Evolutionary conservation across 768 basidiomycete species (phyloP).

Genomic region (Terana coerulea): DNA sequence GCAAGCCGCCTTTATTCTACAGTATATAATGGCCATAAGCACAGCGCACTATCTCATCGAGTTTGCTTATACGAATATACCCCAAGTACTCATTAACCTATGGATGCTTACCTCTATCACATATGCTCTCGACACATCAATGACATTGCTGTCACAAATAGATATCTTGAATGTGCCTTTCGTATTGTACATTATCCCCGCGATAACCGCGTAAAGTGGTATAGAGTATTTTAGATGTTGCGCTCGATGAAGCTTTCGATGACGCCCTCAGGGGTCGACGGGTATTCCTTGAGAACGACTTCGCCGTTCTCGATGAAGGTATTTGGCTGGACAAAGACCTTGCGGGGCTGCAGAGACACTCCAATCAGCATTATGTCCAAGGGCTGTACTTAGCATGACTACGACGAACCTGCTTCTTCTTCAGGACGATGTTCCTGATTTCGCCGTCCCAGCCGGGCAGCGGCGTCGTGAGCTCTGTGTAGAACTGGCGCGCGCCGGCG

Average conservation of each 20-base stretch:
- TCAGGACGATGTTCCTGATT: slow-evolving; percentile 72
- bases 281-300: slow-evolving; percentile 77
- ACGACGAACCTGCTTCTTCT: slow-evolving; percentile 66
- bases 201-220: too few species aligned
- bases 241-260: slow-evolving; percentile 84
- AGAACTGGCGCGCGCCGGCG: slow-evolving; percentile 72
- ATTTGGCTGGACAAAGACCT: slow-evolving; percentile 83
- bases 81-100: too few species aligned
- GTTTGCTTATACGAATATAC: too few species aligned
- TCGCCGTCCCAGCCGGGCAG: slow-evolving; percentile 67
- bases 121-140: background rate
- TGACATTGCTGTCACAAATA: background rate
- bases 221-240: slow-evolving; percentile 12
- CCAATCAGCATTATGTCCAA: background rate
- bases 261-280: slow-evolving; percentile 64
- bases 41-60: too few species aligned
- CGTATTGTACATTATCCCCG: background rate
- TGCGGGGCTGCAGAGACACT: slow-evolving; percentile 56
- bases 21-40: too few species aligned
- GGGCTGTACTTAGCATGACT: background rate
- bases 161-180: background rate
- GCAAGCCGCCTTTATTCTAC: too few species aligned
- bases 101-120: too few species aligned
- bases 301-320: slow-evolving; percentile 64
- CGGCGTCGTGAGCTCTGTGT: slow-evolving; percentile 76